These are phyloP conservation scores for Persicaria tinctoria DNA, from an alignment of 148 eudicot genomes.

Conservation along the genomic window DNA sequence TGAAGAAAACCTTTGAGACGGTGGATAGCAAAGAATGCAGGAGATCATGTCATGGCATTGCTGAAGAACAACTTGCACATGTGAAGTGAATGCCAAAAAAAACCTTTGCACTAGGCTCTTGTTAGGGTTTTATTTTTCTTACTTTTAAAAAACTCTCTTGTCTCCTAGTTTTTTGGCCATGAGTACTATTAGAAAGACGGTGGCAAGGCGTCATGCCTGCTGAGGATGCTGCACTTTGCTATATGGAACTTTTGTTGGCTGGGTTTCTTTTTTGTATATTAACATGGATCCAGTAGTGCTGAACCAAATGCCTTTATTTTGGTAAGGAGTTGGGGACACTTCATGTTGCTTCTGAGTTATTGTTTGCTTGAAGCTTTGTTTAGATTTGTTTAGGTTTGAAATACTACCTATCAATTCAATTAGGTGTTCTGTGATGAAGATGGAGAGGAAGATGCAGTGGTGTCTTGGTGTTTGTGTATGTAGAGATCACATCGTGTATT, in stretches of 20 bases:
- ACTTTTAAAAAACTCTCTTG: neutral
- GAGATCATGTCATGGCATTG: neutral
- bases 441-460: no score
- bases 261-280: conserved; percentile 8
- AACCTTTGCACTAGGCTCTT: neutral
- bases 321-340: neutral
- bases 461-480: no score
- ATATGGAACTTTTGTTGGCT: neutral
- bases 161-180: neutral
- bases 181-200: conserved; percentile 10
- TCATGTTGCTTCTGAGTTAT: no score
- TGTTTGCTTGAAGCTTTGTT: no score
- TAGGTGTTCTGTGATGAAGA: no score
- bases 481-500: no score
- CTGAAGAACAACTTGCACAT: neutral
- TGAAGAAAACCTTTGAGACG: neutral
- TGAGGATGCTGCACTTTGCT: no score
- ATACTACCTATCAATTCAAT: no score
- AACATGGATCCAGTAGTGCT: conserved; percentile 2
- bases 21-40: neutral
- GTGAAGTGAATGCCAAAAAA: conserved; percentile 4
- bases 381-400: no score
- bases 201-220: neutral
- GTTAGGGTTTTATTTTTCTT: neutral
- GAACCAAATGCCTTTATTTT: neutral